phyloP scores from a whole-genome alignment of 139 green algal species.

The Marvania coccoides region DNA sequence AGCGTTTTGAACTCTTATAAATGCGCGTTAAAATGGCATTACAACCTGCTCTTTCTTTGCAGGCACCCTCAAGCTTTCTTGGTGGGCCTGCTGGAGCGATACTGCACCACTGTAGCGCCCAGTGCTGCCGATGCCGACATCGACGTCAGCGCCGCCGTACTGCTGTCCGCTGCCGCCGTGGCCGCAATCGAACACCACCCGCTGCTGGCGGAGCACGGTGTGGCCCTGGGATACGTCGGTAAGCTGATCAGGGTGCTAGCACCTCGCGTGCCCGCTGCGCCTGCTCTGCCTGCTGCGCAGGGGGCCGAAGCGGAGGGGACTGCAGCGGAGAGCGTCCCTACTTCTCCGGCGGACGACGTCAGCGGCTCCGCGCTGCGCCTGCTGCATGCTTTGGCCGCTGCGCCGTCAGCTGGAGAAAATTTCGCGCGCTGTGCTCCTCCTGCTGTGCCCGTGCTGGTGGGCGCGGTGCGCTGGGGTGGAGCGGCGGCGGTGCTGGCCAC shows the following conservation, averaged over 20 bases:
- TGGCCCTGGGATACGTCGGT: conserved; percentile 51
- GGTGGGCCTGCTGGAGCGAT: conserved; percentile 64
- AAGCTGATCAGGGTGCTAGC: conserved; percentile 47
- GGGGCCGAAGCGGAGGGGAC: neutral
- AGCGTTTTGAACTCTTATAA: no score
- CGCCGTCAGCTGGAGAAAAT: conserved; percentile 38
- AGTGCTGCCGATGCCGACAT: neutral
- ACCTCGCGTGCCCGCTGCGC: neutral
- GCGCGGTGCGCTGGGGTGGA: conserved; percentile 16
- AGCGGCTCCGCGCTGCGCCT: conserved; percentile 56
- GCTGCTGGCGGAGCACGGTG: conserved; percentile 57
- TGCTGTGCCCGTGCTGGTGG: conserved; percentile 35
- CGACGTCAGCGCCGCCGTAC: neutral
- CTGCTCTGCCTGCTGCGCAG: neutral
- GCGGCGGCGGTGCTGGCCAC: conserved; percentile 48
- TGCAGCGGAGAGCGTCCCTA: neutral
- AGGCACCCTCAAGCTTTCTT: conserved; percentile 44
- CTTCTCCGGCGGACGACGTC: conserved; percentile 31
- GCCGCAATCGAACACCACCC: conserved; percentile 54
- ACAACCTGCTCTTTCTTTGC: no score
- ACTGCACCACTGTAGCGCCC: conserved; percentile 15
- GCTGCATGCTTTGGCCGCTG: conserved; percentile 55
- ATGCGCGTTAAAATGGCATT: no score
- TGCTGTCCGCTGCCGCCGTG: conserved; percentile 57
- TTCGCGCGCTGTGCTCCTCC: conserved; percentile 41